These are phyloP conservation scores for Cordyceps pruinosa DNA, from an alignment of 2,329 filamentous ascomycete species.

Conservation along the genomic window DNA sequence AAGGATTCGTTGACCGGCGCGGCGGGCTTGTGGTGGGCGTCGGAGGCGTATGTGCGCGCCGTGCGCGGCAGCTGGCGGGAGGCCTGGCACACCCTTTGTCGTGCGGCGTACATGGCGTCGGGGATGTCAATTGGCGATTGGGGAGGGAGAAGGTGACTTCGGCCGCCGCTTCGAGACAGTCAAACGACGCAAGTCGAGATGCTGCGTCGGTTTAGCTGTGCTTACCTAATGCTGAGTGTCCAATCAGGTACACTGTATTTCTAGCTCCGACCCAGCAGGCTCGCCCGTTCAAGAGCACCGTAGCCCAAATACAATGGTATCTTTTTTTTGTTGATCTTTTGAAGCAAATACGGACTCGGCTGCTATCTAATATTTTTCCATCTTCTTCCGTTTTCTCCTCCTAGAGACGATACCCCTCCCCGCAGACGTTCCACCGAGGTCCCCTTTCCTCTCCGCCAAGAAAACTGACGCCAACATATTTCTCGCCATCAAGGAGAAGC, in stretches of 20 bases:
- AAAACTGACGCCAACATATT: too few species aligned
- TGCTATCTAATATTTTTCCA: too few species aligned
- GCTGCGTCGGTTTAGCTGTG: not conserved
- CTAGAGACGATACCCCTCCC: too few species aligned
- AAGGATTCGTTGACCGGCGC: constrained; percentile 44
- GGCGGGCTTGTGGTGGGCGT: constrained; percentile 42
- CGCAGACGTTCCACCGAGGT: too few species aligned
- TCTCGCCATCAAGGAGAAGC: too few species aligned
- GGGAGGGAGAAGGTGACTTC: not conserved
- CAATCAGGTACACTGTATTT: constrained; percentile 3
- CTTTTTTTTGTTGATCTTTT: not conserved
- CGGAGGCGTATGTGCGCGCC: constrained; percentile 48
- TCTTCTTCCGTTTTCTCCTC: too few species aligned
- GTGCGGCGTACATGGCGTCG: constrained; percentile 34
- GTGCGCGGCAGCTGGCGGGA: constrained; percentile 31
- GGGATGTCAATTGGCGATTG: constrained; percentile 26
- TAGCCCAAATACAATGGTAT: not conserved
- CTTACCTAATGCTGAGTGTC: not conserved
- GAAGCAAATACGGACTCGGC: too few species aligned
- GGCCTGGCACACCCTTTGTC: constrained; percentile 36
- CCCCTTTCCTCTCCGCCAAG: too few species aligned
- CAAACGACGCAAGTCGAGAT: constrained; percentile 2
- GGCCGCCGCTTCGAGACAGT: not conserved
- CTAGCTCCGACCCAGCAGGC: not conserved
- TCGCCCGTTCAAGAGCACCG: not conserved